A percentile compares a stretch with the other conserved stretches of the same genome.
Evolutionary conservation across 345 rosid genomes (phyloP).

Genomic region (Clausena lansium): DNA sequence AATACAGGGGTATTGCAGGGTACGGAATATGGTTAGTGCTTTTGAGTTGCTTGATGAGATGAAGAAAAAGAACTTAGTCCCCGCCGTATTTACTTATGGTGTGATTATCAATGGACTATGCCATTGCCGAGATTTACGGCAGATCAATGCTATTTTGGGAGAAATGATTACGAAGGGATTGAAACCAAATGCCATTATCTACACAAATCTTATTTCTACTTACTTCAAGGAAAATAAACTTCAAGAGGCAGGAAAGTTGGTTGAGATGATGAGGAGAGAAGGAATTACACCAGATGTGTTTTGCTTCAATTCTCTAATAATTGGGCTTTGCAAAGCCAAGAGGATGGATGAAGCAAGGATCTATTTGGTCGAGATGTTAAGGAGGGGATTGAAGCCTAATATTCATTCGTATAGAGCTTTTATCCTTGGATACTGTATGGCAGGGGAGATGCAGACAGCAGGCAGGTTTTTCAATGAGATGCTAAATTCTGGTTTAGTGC

Average conservation of each 20-base stretch:
- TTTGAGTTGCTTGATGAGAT: conserved; percentile 22
- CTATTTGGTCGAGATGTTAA: conserved; percentile 25
- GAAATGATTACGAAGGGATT: conserved; percentile 21
- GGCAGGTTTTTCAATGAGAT: conserved; percentile 30
- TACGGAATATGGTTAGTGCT: conserved; percentile 13
- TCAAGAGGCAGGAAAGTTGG: conserved; percentile 25
- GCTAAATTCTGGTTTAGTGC: conserved; percentile 25
- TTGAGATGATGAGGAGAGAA: conserved; percentile 16
- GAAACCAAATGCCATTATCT: conserved; percentile 29
- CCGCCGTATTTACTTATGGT: conserved; percentile 17
- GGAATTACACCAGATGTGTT: conserved; percentile 26
- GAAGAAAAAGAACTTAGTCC: conserved; percentile 28
- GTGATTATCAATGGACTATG: conserved; percentile 28
- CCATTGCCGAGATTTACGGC: conserved; percentile 13
- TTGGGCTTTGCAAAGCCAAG: conserved; percentile 34
- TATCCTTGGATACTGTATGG: conserved; percentile 27
- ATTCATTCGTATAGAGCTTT: conserved; percentile 31
- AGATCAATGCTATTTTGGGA: conserved; percentile 20
- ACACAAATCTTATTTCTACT: conserved; percentile 27
- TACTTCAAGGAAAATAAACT: conserved; percentile 12
- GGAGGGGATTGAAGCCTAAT: conserved; percentile 31
- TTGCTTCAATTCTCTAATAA: conserved; percentile 33
- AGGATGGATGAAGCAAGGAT: conserved; percentile 34
- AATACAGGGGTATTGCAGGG: conserved; percentile 31
- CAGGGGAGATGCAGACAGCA: conserved; percentile 28